Conservation (phyloP, 306 rosid genomes). For the Echinosophora koreensis region DNA sequence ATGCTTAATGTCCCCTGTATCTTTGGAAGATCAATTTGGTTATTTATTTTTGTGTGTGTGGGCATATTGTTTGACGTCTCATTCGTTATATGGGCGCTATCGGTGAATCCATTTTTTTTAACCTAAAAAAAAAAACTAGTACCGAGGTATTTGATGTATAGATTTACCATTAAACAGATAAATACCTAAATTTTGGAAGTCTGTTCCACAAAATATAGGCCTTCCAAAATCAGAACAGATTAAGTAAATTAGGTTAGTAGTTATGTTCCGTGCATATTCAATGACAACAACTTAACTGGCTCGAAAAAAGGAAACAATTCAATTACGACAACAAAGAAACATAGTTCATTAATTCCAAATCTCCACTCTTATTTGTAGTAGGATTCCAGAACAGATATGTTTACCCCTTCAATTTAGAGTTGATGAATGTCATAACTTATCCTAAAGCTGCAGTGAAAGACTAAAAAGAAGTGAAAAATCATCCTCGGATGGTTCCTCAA, state of each 20-base stretch:
- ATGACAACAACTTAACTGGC: not conserved
- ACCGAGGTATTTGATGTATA: too few relatives aligned
- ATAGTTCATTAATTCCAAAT: slow-evolving; percentile 33
- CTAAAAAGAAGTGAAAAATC: slow-evolving; percentile 10
- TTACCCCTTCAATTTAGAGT: slow-evolving; percentile 34
- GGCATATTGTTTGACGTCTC: too few relatives aligned
- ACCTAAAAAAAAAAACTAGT: too few relatives aligned
- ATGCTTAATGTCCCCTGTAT: too few relatives aligned
- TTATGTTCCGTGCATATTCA: not conserved
- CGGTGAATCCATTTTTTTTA: too few relatives aligned
- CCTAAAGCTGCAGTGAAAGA: slow-evolving; percentile 35
- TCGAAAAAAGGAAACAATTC: not conserved
- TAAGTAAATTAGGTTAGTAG: not conserved
- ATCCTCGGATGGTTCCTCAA: slow-evolving; percentile 43
- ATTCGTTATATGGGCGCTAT: too few relatives aligned
- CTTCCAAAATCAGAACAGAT: too few relatives aligned
- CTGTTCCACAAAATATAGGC: too few relatives aligned
- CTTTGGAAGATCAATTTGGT: too few relatives aligned
- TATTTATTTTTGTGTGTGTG: too few relatives aligned
- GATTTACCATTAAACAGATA: too few relatives aligned
- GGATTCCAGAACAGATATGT: slow-evolving; percentile 36
- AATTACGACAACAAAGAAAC: slow-evolving; percentile 4
- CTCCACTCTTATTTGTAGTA: slow-evolving; percentile 48
- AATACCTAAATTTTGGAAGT: too few relatives aligned
- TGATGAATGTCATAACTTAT: slow-evolving; percentile 19